These are phyloP conservation scores for Fraxinus sp. DNA, from an alignment of 305 asterid species.

Conservation along the genomic window DNA sequence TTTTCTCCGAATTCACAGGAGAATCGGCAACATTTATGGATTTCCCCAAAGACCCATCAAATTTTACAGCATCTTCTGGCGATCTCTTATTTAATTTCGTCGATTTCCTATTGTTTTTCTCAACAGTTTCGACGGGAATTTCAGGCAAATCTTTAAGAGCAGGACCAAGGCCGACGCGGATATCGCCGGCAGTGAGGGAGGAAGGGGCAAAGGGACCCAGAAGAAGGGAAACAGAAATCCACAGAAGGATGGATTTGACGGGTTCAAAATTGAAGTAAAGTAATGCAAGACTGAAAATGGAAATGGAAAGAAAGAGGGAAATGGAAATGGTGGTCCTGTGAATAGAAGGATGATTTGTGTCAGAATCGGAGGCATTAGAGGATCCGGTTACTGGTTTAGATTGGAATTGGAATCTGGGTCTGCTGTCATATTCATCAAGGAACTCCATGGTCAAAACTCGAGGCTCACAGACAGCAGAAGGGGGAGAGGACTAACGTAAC, in stretches of 20 bases:
- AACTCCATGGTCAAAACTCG: conserved; percentile 58
- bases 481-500: not conserved
- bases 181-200: conserved; percentile 81
- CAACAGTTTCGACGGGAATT: conserved; percentile 21
- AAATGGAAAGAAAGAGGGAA: conserved; percentile 45
- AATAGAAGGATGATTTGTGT: conserved; percentile 14
- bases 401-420: conserved; percentile 74
- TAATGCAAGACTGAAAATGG: conserved; percentile 39
- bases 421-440: conserved; percentile 65
- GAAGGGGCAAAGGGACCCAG: conserved; percentile 85
- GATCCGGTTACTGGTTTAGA: conserved; percentile 48
- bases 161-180: conserved; percentile 79
- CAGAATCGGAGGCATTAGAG: conserved; percentile 25
- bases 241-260: conserved; percentile 51
- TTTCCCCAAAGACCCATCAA: conserved; percentile 12
- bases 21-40: conserved; percentile 28
- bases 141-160: conserved; percentile 36
- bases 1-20: conserved; percentile 21
- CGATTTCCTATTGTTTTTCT: conserved; percentile 39
- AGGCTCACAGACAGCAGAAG: not conserved
- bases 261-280: conserved; percentile 63
- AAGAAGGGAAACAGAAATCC: conserved; percentile 73
- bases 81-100: conserved; percentile 28
- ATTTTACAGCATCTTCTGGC: conserved; percentile 24
- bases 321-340: conserved; percentile 54